A percentile compares a stretch with the other conserved stretches of the same genome.
These are phyloP conservation scores for Datura wrightii DNA, from an alignment of 257 asterid species.

Conservation along the genomic window DNA sequence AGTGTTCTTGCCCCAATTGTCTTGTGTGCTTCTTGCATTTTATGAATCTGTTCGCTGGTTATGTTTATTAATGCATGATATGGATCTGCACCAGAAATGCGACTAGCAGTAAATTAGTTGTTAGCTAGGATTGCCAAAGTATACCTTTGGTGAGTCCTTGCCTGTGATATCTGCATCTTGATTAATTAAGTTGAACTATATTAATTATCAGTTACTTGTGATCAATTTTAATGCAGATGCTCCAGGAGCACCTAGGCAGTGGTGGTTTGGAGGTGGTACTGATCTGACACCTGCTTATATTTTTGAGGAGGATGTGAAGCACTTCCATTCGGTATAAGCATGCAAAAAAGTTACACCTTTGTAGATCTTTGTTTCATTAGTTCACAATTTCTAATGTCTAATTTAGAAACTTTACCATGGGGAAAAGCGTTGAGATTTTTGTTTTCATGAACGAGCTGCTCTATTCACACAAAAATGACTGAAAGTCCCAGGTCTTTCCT, in stretches of 20 bases:
- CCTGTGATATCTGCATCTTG: neutral
- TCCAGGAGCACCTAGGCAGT: slow-evolving; percentile 92
- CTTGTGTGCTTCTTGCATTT: neutral
- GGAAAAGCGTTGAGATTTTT: neutral
- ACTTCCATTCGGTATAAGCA: slow-evolving; percentile 81
- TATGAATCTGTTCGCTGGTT: neutral
- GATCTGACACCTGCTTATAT: slow-evolving; percentile 97
- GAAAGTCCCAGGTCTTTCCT: slow-evolving; percentile 18
- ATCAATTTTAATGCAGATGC: slow-evolving; percentile 61
- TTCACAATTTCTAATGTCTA: neutral
- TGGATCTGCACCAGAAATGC: neutral
- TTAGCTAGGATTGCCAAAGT: neutral
- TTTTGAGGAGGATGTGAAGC: slow-evolving; percentile 95
- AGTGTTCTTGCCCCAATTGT: neutral
- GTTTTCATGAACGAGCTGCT: neutral
- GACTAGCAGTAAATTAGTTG: neutral
- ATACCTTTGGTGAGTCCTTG: slow-evolving; percentile 9
- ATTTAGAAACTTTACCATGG: neutral
- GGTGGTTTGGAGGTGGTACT: slow-evolving; percentile 99
- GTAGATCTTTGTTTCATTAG: neutral
- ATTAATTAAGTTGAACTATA: slow-evolving; percentile 19
- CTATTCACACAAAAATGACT: neutral
- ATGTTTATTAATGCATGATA: neutral
- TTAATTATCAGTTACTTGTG: slow-evolving; percentile 29
- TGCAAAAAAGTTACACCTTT: neutral